Conservation (phyloP, 164 flowering plant genomes). For the Litsea cubeba region DNA sequence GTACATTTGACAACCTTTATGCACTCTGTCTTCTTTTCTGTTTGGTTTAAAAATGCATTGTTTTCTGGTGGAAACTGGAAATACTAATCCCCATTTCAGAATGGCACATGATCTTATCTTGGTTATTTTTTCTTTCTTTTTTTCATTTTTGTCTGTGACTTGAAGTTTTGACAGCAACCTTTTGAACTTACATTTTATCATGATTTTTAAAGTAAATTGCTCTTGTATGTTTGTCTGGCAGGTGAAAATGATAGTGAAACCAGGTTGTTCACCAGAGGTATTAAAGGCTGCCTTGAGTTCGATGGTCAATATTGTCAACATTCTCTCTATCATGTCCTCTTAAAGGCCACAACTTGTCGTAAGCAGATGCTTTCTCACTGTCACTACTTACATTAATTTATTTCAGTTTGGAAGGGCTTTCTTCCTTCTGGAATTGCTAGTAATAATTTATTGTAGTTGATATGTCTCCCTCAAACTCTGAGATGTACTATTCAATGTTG, state of each 20-base stretch:
- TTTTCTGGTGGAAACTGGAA: neutral
- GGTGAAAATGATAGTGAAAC: conserved; percentile 32
- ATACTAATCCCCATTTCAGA: too few species aligned
- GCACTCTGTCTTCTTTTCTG: neutral
- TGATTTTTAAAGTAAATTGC: too few species aligned
- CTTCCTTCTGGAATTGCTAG: neutral
- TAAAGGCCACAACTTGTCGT: conserved; percentile 16
- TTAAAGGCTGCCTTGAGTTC: conserved; percentile 31
- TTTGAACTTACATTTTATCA: too few species aligned
- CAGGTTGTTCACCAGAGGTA: conserved; percentile 38
- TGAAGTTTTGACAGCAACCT: too few species aligned
- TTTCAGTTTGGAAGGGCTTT: neutral
- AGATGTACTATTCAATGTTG: too few species aligned
- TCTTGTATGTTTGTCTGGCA: conserved; percentile 9
- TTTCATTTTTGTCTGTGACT: too few species aligned
- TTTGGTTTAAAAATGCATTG: neutral
- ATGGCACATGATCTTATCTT: too few species aligned
- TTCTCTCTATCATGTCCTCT: conserved; percentile 23
- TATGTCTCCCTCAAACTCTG: too few species aligned
- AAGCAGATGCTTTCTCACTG: conserved; percentile 2
- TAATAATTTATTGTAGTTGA: too few species aligned
- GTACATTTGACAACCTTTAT: conserved; percentile 10
- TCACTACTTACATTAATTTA: neutral
- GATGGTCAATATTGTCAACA: conserved; percentile 22
- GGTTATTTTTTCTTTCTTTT: too few species aligned